These are phyloP conservation scores for Trichocladium uniseriatum DNA, from an alignment of 495 filamentous ascomycete species.

Conservation along the genomic window DNA sequence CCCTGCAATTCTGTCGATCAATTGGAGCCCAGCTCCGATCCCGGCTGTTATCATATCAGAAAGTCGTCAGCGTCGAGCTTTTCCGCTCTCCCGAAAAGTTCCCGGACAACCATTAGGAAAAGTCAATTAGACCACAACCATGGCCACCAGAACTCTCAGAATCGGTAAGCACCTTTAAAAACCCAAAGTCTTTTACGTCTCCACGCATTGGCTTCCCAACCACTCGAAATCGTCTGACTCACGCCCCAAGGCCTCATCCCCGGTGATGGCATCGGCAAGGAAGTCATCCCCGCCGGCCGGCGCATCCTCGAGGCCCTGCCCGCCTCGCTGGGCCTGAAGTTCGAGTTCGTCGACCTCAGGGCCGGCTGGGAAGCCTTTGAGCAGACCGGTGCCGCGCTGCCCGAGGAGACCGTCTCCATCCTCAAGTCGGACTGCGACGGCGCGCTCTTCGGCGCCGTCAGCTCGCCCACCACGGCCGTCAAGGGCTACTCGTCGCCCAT, in stretches of 20 bases:
- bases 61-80: background rate
- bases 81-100: background rate
- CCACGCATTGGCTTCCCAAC: background rate
- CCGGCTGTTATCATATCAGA: background rate
- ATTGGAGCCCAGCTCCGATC: slow-evolving; percentile 3
- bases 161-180: slow-evolving; percentile 41
- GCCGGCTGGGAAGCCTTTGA: slow-evolving; percentile 93
- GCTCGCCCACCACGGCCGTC: slow-evolving; percentile 79
- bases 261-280: slow-evolving; percentile 95
- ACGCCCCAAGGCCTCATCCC: slow-evolving; percentile 71
- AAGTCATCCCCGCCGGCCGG: slow-evolving; percentile 94
- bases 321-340: slow-evolving; percentile 71
- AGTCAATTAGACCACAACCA: slow-evolving; percentile 27
- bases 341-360: slow-evolving; percentile 84
- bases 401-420: slow-evolving; percentile 77
- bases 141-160: slow-evolving; percentile 49
- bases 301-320: slow-evolving; percentile 84
- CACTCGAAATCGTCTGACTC: background rate
- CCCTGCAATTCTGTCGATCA: background rate
- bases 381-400: slow-evolving; percentile 74
- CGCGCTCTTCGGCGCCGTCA: slow-evolving; percentile 93
- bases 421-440: slow-evolving; percentile 87
- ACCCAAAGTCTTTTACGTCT: background rate
- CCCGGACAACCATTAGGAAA: slow-evolving; percentile 2
- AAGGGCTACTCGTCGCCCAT: slow-evolving; percentile 96